These are phyloP conservation scores for Macaranga tanarius DNA, from an alignment of 441 rosid genomes.

Conservation along the genomic window DNA sequence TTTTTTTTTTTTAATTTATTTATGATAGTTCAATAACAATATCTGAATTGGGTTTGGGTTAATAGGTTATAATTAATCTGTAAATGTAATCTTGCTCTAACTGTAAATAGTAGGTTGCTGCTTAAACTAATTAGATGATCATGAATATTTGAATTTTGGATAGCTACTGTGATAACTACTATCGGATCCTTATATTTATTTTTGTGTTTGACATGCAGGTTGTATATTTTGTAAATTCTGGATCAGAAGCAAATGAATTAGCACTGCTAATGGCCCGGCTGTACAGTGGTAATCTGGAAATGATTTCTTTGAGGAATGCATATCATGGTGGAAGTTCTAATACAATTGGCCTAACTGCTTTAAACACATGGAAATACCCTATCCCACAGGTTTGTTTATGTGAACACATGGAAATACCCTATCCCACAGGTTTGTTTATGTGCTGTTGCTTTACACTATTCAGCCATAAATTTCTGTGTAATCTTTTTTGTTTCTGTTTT, in stretches of 20 bases:
- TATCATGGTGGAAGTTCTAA: constrained; percentile 95
- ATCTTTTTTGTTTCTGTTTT: no score
- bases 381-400: constrained; percentile 67
- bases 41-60: background rate
- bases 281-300: constrained; percentile 72
- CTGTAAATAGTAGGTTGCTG: background rate
- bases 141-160: background rate
- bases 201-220: constrained; percentile 47
- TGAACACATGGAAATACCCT: no score
- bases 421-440: no score
- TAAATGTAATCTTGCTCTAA: background rate
- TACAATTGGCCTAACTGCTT: constrained; percentile 82
- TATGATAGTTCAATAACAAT: background rate
- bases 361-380: constrained; percentile 89
- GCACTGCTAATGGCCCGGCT: constrained; percentile 97
- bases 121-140: background rate
- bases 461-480: no score
- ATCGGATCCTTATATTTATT: background rate
- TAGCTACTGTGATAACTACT: background rate
- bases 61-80: background rate
- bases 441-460: no score
- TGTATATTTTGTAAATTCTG: constrained; percentile 89
- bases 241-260: constrained; percentile 90
- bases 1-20: no score
- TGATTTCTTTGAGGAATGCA: constrained; percentile 88